Evolutionary conservation across 495 filamentous ascomycete genomes (phyloP), one percentile per base, ranked within the genome.

Genomic region (Tuber brumale): DNA sequence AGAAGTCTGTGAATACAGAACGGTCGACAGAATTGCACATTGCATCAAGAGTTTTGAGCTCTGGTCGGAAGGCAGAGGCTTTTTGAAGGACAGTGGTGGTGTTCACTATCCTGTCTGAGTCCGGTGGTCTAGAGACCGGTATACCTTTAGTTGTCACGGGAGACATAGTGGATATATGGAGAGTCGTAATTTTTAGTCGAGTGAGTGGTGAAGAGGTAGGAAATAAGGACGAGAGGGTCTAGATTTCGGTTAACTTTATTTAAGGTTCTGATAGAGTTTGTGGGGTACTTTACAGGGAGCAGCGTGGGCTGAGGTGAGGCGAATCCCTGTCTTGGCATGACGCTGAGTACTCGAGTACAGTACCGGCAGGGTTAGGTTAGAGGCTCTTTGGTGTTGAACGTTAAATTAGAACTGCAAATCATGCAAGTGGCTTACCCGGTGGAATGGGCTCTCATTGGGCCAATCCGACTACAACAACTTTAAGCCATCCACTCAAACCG

Each of bases 61-160:
- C 77, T 3, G 77, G 77, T 16, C 77, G 77, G 8, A 79, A 73
- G 51, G 74, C 77, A 16, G 72, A 46, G 7, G 76, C 77, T 42
- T 79, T 79, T 57, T 79, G 77, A 23, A 79, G 77, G 51, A 61
- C n/a, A 27, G 27, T 12, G 5, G 9, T 27, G 9, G n/a, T 0
- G 1, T n/a, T 51, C 51, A 39, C 14, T 31, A 61, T 61, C 14
- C 51, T 61, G 10, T 10, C 51, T 10, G 3, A 3, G n/a, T 27
- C 51, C n/a, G 51, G 51, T 61, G 51, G n/a, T 10, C n/a, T n/a
- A 61, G n/a, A 61, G 3, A 27, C n/a, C 23, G 51, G 51, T 5
- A 12, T 61, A 27, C n/a, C 1, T n/a, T 27, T 61, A 27, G 3
- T 27, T 61, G 51, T 61, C 10, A 23, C 10, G 12, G n/a, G 51